phyloP scores from a whole-genome alignment of 129 eudicot genomes.

The Lactuca sativa region DNA sequence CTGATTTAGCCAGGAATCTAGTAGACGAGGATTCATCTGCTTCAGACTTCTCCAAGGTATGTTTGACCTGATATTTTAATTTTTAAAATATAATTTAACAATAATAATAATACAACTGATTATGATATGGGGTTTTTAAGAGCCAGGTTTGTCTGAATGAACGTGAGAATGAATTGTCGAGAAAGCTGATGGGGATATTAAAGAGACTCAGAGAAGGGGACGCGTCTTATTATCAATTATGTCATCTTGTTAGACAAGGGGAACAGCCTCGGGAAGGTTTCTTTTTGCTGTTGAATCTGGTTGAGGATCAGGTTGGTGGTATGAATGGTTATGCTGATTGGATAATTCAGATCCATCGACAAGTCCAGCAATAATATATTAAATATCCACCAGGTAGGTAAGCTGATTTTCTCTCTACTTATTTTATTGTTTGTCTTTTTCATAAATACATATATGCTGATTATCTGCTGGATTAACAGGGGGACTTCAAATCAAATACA shows the following conservation, averaged over 20 bases:
- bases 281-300: conserved; percentile 72
- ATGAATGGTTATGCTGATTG: conserved; percentile 82
- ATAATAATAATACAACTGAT: too few relatives aligned
- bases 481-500: neutral
- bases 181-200: conserved; percentile 62
- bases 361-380: conserved; percentile 63
- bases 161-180: conserved; percentile 76
- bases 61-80: conserved; percentile 4
- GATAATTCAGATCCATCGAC: conserved; percentile 78
- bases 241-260: conserved; percentile 95
- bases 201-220: conserved; percentile 59
- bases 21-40: conserved; percentile 70
- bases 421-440: neutral
- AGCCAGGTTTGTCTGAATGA: conserved; percentile 61
- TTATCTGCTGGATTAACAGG: neutral
- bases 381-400: conserved; percentile 24
- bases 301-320: conserved; percentile 82
- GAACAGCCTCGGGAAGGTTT: conserved; percentile 97
- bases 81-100: too few relatives aligned
- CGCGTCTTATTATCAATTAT: conserved; percentile 75
- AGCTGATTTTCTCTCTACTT: conserved; percentile 1
- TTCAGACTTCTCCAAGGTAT: conserved; percentile 76
- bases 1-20: conserved; percentile 69
- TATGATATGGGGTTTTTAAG: conserved; percentile 2
- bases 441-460: neutral